Evolutionary conservation across 148 eudicot species (phyloP).

Genomic region (Agrostemma githago): DNA sequence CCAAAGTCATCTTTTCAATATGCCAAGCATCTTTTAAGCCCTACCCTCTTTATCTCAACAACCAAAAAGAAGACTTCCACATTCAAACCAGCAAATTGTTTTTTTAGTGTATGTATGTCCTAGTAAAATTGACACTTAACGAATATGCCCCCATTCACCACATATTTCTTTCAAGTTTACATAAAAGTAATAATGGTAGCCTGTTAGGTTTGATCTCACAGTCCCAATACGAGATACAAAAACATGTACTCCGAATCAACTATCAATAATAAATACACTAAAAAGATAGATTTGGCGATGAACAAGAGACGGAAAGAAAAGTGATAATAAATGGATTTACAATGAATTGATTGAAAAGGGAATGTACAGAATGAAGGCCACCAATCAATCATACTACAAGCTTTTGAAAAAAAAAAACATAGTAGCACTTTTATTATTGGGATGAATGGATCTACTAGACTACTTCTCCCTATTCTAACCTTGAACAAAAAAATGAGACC

Average conservation of each 20-base stretch:
- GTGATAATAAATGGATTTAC: slow-evolving; percentile 11
- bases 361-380: slow-evolving; percentile 17
- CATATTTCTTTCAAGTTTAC: too few relatives aligned
- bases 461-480: neutral
- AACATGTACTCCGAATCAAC: too few relatives aligned
- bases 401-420: neutral
- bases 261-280: too few relatives aligned
- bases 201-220: too few relatives aligned
- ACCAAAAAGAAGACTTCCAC: neutral
- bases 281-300: neutral
- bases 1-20: slow-evolving; percentile 5
- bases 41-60: slow-evolving; percentile 11
- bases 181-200: too few relatives aligned
- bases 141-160: neutral
- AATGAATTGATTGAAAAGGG: neutral
- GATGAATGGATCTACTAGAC: slow-evolving; percentile 19
- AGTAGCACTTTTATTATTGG: slow-evolving; percentile 13
- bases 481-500: slow-evolving; percentile 14
- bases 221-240: too few relatives aligned
- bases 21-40: neutral
- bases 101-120: neutral
- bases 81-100: neutral
- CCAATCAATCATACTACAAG: neutral
- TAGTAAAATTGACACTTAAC: neutral
- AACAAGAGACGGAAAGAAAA: neutral